phyloP scores from a whole-genome alignment of 2,329 filamentous ascomycete genomes.

The Ophidiomyces ophidiicola region DNA sequence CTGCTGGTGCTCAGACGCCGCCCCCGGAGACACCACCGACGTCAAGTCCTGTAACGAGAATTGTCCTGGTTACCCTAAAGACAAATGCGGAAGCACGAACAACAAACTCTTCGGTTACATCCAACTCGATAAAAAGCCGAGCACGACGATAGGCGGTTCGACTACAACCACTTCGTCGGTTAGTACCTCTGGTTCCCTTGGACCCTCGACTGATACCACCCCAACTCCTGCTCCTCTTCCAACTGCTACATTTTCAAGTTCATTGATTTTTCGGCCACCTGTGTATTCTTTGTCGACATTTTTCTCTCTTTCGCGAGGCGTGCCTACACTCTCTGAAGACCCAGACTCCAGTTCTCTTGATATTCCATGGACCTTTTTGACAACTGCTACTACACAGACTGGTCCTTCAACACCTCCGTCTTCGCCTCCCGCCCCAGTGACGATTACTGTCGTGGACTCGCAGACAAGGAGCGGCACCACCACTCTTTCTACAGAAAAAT shows the following conservation, averaged over 20 bases:
- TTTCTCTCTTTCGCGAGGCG: constrained; percentile 3
- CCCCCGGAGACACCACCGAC: constrained; percentile 28
- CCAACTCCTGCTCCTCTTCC: constrained; percentile 3
- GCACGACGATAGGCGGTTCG: constrained; percentile 19
- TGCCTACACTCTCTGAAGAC: constrained; percentile 2
- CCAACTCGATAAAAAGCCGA: constrained; percentile 23
- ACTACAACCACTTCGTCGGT: constrained; percentile 14
- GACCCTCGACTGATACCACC: constrained; percentile 5
- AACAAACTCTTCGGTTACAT: constrained; percentile 35
- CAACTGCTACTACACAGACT: constrained; percentile 10
- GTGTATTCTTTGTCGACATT: constrained; percentile 6
- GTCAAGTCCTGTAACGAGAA: constrained; percentile 27
- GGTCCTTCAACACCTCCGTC: constrained; percentile 1
- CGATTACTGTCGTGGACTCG: constrained; percentile 11
- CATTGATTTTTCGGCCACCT: constrained; percentile 1
- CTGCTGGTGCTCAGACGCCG: constrained; percentile 41
- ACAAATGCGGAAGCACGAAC: constrained; percentile 33
- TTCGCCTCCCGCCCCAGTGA: constrained; percentile 1
- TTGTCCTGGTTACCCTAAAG: constrained; percentile 38
- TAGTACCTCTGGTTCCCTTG: constrained; percentile 13
- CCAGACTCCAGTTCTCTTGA: constrained; percentile 1
- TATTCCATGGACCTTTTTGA: constrained; percentile 8
- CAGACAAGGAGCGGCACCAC: constrained; percentile 2
- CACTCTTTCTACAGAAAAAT: constrained; percentile 2
- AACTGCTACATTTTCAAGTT: constrained; percentile 2